phyloP scores from a whole-genome alignment of 2,329 filamentous ascomycete genomes.

The Lachnellula subtilissima region DNA sequence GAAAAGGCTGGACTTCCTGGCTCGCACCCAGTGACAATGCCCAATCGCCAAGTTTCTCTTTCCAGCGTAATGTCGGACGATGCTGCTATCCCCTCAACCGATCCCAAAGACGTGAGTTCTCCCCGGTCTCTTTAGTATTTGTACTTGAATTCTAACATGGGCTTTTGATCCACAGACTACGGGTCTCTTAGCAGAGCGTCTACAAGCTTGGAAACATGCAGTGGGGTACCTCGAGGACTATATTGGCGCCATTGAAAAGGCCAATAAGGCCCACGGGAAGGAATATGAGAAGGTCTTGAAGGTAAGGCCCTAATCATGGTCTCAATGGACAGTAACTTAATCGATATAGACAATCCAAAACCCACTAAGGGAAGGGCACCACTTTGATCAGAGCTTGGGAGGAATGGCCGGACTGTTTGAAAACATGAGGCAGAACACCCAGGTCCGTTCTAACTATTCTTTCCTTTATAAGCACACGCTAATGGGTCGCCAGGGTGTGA shows the following conservation, averaged over 20 bases:
- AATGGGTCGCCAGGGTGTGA: slow-evolving; percentile 55
- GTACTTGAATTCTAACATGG: slow-evolving; percentile 4
- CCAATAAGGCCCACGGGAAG: slow-evolving; percentile 79
- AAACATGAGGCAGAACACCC: slow-evolving; percentile 87
- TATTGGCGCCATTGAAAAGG: slow-evolving; percentile 76
- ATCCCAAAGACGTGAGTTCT: slow-evolving; percentile 29
- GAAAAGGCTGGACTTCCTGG: slow-evolving; percentile 22
- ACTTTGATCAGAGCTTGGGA: slow-evolving; percentile 87
- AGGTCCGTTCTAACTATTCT: slow-evolving; percentile 39
- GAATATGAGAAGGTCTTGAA: slow-evolving; percentile 95
- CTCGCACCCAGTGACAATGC: slow-evolving; percentile 24
- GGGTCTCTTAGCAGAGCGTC: slow-evolving; percentile 77
- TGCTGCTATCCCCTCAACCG: slow-evolving; percentile 25
- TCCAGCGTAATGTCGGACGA: slow-evolving; percentile 26
- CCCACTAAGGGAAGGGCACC: slow-evolving; percentile 82
- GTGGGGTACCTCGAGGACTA: slow-evolving; percentile 85
- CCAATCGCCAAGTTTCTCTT: slow-evolving; percentile 23
- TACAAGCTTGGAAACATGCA: slow-evolving; percentile 95
- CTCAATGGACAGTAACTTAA: not conserved
- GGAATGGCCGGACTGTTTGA: slow-evolving; percentile 89
- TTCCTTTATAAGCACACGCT: not conserved
- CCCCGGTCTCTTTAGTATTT: not conserved
- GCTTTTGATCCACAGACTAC: slow-evolving; percentile 53
- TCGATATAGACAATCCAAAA: slow-evolving; percentile 66
- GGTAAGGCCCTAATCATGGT: slow-evolving; percentile 39